A percentile compares a stretch with the other conserved stretches of the same genome.
Evolutionary conservation across 139 green algal species (phyloP).

Genomic region (Tetradesmus lagerheimii): DNA sequence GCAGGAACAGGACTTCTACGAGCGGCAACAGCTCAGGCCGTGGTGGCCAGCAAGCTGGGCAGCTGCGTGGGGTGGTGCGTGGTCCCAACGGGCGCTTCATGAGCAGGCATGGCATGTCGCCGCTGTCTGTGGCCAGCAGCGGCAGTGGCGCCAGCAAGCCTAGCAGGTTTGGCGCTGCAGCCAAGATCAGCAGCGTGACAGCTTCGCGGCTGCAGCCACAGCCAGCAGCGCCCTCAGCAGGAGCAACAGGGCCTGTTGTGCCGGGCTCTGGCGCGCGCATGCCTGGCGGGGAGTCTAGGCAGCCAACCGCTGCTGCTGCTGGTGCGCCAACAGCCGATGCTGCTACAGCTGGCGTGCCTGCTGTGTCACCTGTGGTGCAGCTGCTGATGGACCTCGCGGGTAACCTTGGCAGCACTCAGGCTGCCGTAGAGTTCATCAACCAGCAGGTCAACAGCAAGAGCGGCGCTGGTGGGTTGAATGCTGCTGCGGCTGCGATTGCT

Average conservation of each 20-base stretch:
- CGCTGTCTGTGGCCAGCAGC: not conserved
- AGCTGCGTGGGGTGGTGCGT: not conserved
- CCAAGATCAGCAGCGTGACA: not conserved
- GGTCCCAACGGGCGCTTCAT: not conserved
- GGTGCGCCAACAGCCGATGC: no score
- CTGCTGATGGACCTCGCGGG: not conserved
- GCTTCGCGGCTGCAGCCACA: not conserved
- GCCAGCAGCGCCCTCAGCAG: not conserved
- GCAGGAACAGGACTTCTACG: not conserved
- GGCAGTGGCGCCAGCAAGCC: not conserved
- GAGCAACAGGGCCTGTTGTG: not conserved
- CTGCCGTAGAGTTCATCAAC: not conserved
- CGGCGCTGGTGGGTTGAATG: not conserved
- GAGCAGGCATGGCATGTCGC: not conserved
- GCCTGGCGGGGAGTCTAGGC: not conserved
- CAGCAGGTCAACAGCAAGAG: not conserved
- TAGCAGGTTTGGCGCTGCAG: not conserved
- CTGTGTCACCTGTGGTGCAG: not conserved
- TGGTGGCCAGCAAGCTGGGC: not conserved
- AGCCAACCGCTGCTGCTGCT: not conserved
- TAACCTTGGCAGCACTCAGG: not conserved
- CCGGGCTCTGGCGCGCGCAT: not conserved
- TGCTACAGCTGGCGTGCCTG: not conserved
- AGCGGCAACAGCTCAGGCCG: not conserved
- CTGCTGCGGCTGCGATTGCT: not conserved